Evolutionary conservation across 192 early-diverging fungal species (phyloP), one percentile per base, ranked within the genome.

Genomic region (Ambispora gerdemannii): DNA sequence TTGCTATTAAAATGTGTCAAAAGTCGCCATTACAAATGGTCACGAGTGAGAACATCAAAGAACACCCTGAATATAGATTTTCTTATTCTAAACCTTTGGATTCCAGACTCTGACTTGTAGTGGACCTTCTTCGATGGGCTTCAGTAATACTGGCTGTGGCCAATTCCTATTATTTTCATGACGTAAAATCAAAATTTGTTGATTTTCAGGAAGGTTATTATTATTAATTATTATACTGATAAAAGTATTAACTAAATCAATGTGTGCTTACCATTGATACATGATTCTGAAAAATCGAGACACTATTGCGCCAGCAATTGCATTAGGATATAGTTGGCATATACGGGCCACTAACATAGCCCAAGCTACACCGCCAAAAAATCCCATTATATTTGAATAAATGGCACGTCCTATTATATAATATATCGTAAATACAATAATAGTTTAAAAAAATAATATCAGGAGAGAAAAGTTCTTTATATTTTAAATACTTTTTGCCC

Each of bases 361-460:
- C 97, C 97, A 99, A 3, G 95, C 94, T 49, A 99, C 92, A 76
- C 97, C 97, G 63, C 97, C 97, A 80, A 99, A 85, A 75, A 99
- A 99, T 25, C 97, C 97, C 87, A 97, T 88, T 3, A 95, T 90
- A 77, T 99, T 99, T 3, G 94, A 93, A 76, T 96, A 99, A 59
- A 99, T 87, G 0, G 91, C 93, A 20, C 93, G 86, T 30, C 83
- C 75, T 72, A 70, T 25, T 55, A 6, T 25, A 63, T 30, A 49
- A 49, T 17, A 15, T 33, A 19, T n/a, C 3, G 30, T 8, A 19
- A 33, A 3, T 3, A 74, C 7, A 43, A 43, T 10, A 15, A 43
- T 43, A 6, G 6, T 15, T 43, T 43, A 43, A 15, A n/a, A n/a
- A n/a, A n/a, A n/a, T n/a, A n/a, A n/a, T n/a, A n/a, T n/a, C n/a